Conservation (phyloP, 192 early-diverging fungal species). For the Coemansia sp. region DNA sequence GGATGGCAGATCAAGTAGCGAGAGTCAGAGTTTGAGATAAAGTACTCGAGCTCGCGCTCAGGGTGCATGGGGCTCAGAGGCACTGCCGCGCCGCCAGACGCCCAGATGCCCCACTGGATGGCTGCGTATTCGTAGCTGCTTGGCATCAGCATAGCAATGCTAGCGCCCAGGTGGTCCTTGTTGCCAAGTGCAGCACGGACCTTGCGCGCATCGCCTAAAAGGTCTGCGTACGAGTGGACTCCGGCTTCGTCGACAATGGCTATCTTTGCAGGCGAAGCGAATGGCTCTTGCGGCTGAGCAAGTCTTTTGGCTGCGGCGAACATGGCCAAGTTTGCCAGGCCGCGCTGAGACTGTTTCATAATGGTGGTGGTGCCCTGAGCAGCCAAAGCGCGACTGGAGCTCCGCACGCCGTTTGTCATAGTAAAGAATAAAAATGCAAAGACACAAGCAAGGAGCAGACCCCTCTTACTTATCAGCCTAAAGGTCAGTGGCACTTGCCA, state of each 20-base stretch:
- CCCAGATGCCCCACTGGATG: constrained; percentile 73
- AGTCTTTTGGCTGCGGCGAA: constrained; percentile 29
- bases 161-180: constrained; percentile 25
- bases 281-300: constrained; percentile 12
- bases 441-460: too few relatives aligned
- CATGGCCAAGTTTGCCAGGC: constrained; percentile 43
- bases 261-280: constrained; percentile 1
- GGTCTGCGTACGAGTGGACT: constrained; percentile 33
- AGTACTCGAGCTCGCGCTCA: constrained; percentile 71
- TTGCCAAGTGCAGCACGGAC: constrained; percentile 30
- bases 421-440: neutral
- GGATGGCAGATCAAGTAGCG: constrained; percentile 61
- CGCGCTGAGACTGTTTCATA: constrained; percentile 10
- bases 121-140: constrained; percentile 67
- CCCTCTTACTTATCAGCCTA: too few relatives aligned
- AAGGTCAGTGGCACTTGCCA: too few relatives aligned
- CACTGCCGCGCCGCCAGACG: constrained; percentile 74
- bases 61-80: constrained; percentile 73
- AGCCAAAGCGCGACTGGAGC: neutral
- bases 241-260: constrained; percentile 46
- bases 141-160: constrained; percentile 50
- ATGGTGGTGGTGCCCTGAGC: neutral
- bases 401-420: neutral
- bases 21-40: constrained; percentile 63
- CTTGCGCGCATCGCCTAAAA: constrained; percentile 39